Base-by-base conservation (phyloP, 192 early-diverging fungal species). In the Linderina pennispora region DNA sequence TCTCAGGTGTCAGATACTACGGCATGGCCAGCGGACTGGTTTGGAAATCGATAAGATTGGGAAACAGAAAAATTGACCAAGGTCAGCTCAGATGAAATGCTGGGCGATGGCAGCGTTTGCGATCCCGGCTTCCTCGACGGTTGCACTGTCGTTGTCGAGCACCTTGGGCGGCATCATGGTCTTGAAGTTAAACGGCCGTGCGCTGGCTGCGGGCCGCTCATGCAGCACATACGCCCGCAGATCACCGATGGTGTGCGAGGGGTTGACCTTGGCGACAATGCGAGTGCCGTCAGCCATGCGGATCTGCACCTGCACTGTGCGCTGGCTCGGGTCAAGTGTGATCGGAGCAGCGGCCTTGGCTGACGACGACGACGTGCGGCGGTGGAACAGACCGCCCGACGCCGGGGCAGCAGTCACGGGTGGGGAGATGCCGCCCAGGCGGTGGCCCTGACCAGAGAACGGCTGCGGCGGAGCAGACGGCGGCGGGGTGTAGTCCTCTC, bases 41-140 rank as follows among this genome's bases (percentile, higher is more conserved):
- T n/a, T n/a, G n/a, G n/a, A n/a, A n/a, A n/a, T n/a, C n/a, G n/a
- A n/a, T n/a, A n/a, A n/a, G n/a, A n/a, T n/a, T n/a, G n/a, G n/a
- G n/a, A n/a, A n/a, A n/a, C n/a, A n/a, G n/a, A n/a, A n/a, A n/a
- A n/a, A n/a, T n/a, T n/a, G n/a, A n/a, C n/a, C n/a, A n/a, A n/a
- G n/a, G n/a, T n/a, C n/a, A n/a, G n/a, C n/a, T n/a, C n/a, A n/a
- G n/a, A 64, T 20, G 40, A 67, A 74, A 19, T 70, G 54, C 62
- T 96, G 95, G 23, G 86, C 72, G 28, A 98, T 79, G 8, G 90
- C 89, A 9, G 92, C 75, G 48, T 96, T 96, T 50, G 92, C 64
- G 40, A 98, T 77, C 10, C 84, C 88, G 9, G 91, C 88, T 15
- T 88, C 86, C 45, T 81, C 81, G 28, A 98, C 40, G 1, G 91